Percentiles rank a stretch among this genome's conserved stretches.
These are phyloP conservation scores for Spongospora subterranea DNA, from an alignment of 208 protist species.

Conservation along the genomic window DNA sequence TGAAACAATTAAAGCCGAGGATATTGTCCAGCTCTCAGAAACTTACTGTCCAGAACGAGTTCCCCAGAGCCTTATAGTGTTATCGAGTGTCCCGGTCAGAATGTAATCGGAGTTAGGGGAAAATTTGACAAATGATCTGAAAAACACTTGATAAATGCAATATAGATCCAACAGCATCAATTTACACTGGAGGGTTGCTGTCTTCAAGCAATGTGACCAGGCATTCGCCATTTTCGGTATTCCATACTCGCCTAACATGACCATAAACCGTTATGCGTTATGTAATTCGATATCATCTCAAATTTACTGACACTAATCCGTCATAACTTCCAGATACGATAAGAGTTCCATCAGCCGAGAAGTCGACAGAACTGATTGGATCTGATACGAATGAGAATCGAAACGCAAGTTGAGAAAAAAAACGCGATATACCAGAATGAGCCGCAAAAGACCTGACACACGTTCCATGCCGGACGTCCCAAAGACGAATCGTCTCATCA, in stretches of 20 bases:
- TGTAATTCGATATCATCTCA: neutral
- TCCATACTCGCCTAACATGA: slow-evolving; percentile 10
- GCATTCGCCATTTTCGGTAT: slow-evolving; percentile 50
- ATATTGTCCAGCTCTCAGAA: neutral
- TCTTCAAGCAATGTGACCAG: slow-evolving; percentile 35
- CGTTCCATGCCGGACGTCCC: slow-evolving; percentile 43
- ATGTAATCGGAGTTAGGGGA: slow-evolving; percentile 51
- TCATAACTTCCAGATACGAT: slow-evolving; percentile 50
- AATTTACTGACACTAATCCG: neutral
- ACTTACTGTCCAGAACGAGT: slow-evolving; percentile 35
- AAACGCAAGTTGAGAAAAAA: neutral
- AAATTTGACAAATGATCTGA: slow-evolving; percentile 35
- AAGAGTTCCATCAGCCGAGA: slow-evolving; percentile 29
- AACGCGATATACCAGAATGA: neutral
- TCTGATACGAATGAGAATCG: neutral
- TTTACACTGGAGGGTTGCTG: slow-evolving; percentile 40
- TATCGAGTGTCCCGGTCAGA: slow-evolving; percentile 24
- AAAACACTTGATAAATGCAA: neutral
- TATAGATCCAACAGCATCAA: neutral
- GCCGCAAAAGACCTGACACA: slow-evolving; percentile 26
- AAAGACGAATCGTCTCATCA: slow-evolving; percentile 19
- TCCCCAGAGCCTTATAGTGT: slow-evolving; percentile 7
- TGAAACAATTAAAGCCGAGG: neutral
- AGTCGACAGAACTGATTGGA: slow-evolving; percentile 14
- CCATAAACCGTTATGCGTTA: neutral